phyloP scores from a whole-genome alignment of 208 protist genomes.

The Leishmania tarentolae region DNA sequence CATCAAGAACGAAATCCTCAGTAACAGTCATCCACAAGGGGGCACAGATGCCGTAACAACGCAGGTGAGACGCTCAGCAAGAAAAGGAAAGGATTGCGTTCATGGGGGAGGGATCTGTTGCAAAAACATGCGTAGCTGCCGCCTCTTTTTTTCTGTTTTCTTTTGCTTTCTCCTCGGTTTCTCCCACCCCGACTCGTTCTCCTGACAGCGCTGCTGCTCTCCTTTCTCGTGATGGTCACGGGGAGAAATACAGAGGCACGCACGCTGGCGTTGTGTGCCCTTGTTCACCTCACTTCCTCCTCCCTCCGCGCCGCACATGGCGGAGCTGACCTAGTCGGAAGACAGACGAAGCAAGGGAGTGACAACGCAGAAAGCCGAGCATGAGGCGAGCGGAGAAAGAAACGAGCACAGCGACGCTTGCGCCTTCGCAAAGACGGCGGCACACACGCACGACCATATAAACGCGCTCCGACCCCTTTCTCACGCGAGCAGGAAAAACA shows the following conservation, averaged over 20 bases:
- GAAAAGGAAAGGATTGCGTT: background rate
- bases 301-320: background rate
- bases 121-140: background rate
- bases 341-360: background rate
- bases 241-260: background rate
- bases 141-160: background rate
- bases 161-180: background rate
- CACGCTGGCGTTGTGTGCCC: background rate
- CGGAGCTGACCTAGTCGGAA: background rate
- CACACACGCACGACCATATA: background rate
- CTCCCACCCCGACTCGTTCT: background rate
- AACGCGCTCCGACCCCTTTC: background rate
- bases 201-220: background rate
- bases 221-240: background rate
- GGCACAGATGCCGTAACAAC: background rate
- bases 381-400: background rate
- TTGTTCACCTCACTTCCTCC: background rate
- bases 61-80: slow-evolving; percentile 7
- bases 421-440: background rate
- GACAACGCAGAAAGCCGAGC: background rate
- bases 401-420: background rate
- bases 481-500: background rate
- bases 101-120: background rate
- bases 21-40: background rate
- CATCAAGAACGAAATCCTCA: background rate